Percentiles rank a stretch among this genome's conserved stretches.
These are phyloP conservation scores for Saccharomyces paradoxus DNA, from an alignment of 805 yeast species.

Conservation along the genomic window DNA sequence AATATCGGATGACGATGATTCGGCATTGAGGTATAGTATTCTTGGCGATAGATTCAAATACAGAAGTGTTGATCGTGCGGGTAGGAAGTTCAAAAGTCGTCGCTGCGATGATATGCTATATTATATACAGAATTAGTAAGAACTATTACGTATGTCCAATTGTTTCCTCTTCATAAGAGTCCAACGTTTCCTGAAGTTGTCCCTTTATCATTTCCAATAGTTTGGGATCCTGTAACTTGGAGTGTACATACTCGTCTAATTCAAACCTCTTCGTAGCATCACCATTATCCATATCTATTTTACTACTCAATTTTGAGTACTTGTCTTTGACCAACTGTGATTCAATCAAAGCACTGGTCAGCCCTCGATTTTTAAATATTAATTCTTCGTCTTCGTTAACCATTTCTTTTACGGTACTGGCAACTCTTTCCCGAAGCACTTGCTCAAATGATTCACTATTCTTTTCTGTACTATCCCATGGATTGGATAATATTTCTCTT, in stretches of 20 bases:
- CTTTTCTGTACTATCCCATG: conserved; percentile 1
- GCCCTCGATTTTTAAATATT: conserved; percentile 28
- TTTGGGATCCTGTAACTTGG: conserved; percentile 14
- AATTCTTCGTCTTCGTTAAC: conserved; percentile 25
- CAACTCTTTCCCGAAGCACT: conserved; percentile 16
- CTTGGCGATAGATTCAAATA: conserved; percentile 74
- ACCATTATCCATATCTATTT: conserved; percentile 3
- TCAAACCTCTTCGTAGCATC: conserved; percentile 11
- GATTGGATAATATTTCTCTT: conserved; percentile 16
- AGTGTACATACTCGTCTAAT: conserved; percentile 15
- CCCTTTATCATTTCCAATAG: conserved; percentile 14
- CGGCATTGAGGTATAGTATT: conserved; percentile 49
- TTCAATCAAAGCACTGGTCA: conserved; percentile 29
- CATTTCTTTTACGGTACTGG: conserved; percentile 19
- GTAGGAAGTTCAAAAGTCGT: conserved; percentile 76
- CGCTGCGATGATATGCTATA: conserved; percentile 51
- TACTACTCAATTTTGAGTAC: conserved; percentile 12
- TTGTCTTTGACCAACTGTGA: conserved; percentile 24
- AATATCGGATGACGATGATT: conserved; percentile 26
- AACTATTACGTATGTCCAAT: background rate
- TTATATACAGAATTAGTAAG: conserved; percentile 14
- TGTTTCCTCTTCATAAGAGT: background rate
- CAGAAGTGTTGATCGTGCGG: conserved; percentile 73
- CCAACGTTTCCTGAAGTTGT: conserved; percentile 6
- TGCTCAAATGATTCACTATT: conserved; percentile 5